Conservation (phyloP, 495 filamentous ascomycete species). For the Evernia prunastri region DNA sequence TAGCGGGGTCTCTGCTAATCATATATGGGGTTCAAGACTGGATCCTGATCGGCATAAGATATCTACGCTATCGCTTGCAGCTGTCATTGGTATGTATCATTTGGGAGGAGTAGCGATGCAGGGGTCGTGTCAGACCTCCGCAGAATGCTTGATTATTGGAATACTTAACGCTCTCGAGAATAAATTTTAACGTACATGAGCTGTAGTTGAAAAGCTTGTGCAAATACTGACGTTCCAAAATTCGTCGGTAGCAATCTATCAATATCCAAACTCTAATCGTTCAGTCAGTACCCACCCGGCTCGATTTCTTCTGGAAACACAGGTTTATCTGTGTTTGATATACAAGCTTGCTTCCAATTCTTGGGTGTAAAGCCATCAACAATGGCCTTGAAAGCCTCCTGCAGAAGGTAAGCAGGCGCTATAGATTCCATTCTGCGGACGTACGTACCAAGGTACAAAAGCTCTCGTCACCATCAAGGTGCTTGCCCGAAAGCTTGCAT, state of each 20-base stretch:
- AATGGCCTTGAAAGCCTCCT: constrained; percentile 86
- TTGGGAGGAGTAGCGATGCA: no score
- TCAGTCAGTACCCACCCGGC: constrained; percentile 40
- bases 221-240: neutral
- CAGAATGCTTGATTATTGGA: neutral
- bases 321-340: constrained; percentile 52
- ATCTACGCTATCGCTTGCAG: no score
- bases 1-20: no score
- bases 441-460: constrained; percentile 80
- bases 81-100: no score
- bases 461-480: constrained; percentile 79
- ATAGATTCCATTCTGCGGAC: neutral
- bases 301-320: constrained; percentile 48
- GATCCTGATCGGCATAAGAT: no score
- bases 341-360: constrained; percentile 72
- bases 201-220: neutral
- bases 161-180: neutral
- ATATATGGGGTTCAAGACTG: no score
- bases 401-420: neutral
- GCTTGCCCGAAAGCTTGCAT: constrained; percentile 68
- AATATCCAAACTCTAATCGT: neutral
- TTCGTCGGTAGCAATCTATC: neutral
- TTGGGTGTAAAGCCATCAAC: constrained; percentile 83
- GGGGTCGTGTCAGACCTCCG: neutral
- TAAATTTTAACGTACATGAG: neutral